Evolutionary conservation across 2,329 filamentous ascomycete genomes (phyloP).

Genomic region (Trichophyton simii): DNA sequence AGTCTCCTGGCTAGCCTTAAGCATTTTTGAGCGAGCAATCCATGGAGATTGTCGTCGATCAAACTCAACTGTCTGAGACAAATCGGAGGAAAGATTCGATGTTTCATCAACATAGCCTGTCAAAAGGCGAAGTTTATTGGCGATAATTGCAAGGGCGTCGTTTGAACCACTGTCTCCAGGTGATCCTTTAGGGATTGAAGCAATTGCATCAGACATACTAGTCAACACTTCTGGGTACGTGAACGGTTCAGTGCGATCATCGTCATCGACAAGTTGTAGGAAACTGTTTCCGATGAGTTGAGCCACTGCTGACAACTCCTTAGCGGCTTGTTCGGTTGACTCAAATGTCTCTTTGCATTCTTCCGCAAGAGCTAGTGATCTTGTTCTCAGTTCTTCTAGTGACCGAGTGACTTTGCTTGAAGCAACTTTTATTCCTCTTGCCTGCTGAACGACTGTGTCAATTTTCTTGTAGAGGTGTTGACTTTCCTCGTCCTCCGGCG

Average conservation of each 20-base stretch:
- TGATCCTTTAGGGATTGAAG: conserved; percentile 18
- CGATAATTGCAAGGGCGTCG: conserved; percentile 58
- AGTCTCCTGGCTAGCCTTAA: conserved; percentile 69
- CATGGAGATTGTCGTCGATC: conserved; percentile 66
- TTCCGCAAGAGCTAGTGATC: conserved; percentile 59
- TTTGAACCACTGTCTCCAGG: conserved; percentile 19
- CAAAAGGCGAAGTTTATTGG: conserved; percentile 53
- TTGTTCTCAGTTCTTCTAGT: conserved; percentile 61
- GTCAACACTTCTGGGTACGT: conserved; percentile 54
- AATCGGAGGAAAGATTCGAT: conserved; percentile 54
- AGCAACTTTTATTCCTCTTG: conserved; percentile 71
- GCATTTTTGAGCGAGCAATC: conserved; percentile 66
- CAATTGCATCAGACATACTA: conserved; percentile 37
- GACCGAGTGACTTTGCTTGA: conserved; percentile 65
- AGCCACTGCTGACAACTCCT: conserved; percentile 53
- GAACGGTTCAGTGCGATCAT: conserved; percentile 56
- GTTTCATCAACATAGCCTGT: conserved; percentile 57
- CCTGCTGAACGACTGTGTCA: conserved; percentile 60
- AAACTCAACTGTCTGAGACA: conserved; percentile 65
- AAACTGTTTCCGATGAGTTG: conserved; percentile 56
- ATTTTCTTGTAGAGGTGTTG: conserved; percentile 57
- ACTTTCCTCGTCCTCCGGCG: conserved; percentile 55
- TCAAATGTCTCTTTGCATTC: conserved; percentile 59
- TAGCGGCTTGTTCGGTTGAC: conserved; percentile 51
- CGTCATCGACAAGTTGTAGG: conserved; percentile 55